Evolutionary conservation across 2,329 filamentous ascomycete genomes (phyloP).

Genomic region (Fusarium compactum): DNA sequence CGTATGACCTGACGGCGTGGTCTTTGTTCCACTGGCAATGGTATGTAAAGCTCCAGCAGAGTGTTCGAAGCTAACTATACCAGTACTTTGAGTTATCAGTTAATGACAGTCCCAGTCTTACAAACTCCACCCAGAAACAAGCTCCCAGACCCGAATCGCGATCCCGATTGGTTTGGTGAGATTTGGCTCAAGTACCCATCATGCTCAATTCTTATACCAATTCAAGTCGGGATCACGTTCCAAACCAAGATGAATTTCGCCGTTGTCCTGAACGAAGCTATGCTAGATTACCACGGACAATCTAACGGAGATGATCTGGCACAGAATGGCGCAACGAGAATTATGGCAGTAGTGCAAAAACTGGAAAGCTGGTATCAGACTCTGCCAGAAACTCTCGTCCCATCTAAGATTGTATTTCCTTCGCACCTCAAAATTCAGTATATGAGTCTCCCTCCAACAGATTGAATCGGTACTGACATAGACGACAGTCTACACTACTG

Average conservation of each 20-base stretch:
- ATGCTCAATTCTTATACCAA: neutral
- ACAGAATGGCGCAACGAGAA: neutral
- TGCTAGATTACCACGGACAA: neutral
- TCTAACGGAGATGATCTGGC: neutral
- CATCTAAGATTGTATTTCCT: constrained; percentile 4
- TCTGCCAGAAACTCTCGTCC: neutral
- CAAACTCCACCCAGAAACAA: neutral
- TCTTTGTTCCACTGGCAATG: constrained; percentile 22
- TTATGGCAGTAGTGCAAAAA: fast-evolving
- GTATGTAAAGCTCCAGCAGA: neutral
- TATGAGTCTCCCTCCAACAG: neutral
- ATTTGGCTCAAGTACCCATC: constrained; percentile 26
- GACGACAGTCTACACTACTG: neutral
- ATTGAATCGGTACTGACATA: neutral
- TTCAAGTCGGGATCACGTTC: neutral
- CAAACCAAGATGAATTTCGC: constrained; percentile 5
- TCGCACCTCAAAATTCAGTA: constrained; percentile 26
- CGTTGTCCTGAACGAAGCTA: neutral
- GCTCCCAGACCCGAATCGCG: neutral
- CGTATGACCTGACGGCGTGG: constrained; percentile 19
- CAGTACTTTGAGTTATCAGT: constrained; percentile 8
- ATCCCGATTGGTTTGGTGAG: constrained; percentile 12
- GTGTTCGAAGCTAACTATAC: neutral
- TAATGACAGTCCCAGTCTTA: neutral
- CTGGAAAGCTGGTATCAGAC: neutral